Percentiles rank a stretch among this genome's conserved stretches.
phyloP scores from a whole-genome alignment of 345 rosid species.

The Euphorbia pulcherrima region DNA sequence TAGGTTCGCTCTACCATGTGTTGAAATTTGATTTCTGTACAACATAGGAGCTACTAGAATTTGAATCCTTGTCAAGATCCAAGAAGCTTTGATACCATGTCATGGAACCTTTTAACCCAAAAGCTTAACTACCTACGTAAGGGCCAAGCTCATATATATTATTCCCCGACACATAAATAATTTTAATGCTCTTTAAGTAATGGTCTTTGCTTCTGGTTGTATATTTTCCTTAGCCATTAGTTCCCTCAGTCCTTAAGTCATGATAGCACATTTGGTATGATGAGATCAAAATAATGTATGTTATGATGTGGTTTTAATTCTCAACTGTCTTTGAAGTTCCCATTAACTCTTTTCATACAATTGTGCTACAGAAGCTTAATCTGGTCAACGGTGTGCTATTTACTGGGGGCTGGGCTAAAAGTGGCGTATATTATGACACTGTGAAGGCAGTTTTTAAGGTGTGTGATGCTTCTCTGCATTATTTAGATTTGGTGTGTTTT shows the following conservation, averaged over 20 bases:
- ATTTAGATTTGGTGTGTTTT: background rate
- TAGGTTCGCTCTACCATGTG: no score
- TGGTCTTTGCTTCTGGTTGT: background rate
- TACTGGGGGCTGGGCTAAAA: slow-evolving; percentile 91
- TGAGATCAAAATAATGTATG: background rate
- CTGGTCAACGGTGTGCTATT: slow-evolving; percentile 78
- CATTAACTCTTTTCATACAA: background rate
- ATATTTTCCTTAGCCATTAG: background rate
- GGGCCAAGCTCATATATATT: no score
- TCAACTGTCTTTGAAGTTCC: background rate
- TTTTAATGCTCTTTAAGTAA: background rate
- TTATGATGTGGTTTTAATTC: background rate
- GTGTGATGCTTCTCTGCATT: slow-evolving; percentile 1
- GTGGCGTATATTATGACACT: slow-evolving; percentile 52
- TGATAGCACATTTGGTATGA: background rate
- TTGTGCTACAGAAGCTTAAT: slow-evolving; percentile 58
- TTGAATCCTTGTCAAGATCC: no score
- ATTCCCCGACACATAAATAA: background rate
- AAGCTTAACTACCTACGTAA: no score
- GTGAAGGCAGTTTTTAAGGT: slow-evolving; percentile 53
- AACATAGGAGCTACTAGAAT: no score
- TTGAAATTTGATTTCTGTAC: no score
- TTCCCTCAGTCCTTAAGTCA: background rate
- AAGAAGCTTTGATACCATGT: no score
- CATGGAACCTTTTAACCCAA: no score